Base-by-base conservation (phyloP, 805 yeast species). In the Barnettozyma sucrosica region DNA sequence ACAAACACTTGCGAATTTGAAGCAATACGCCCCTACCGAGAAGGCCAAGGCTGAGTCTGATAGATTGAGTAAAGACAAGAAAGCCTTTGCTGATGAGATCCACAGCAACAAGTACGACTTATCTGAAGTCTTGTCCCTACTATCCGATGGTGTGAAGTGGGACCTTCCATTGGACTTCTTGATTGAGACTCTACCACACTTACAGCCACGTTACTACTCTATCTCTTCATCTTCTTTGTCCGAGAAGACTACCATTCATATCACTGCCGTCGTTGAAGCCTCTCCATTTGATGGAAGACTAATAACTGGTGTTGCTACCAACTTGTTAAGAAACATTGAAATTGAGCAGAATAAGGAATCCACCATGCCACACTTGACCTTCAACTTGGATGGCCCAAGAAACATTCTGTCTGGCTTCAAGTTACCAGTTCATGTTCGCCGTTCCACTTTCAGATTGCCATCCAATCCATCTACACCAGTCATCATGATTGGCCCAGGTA, bases 401-500 rank as follows among this genome's bases (percentile, higher is more conserved):
- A 67, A 70, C n/a, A 56, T 64, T 41, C 66, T 61, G 34, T 58
- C 62, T 4, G 50, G 65, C 43, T 77, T 53, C 63, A 85, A 83
- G 60, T 72, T 89, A 46, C 97, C 97, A 5, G 83, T 93, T 37
- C 97, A 90, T 64, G 85, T 93, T 41, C 87, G 98, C 69, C 89
- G 93, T 68, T 90, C 98, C 7, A 85, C 92, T 48, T 93, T 92
- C 75, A 90, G 89, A 72, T 75, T 93, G 54, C 99, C 99, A 19
- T 75, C 89, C 7, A 87, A 88, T 62, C 84, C 95, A 28, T 67
- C 77, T 3, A 80, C 83, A 28, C 97, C 98, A 16, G 76, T 92
- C 20, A 89, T 92, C 58, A 79, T 90, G 85, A 77, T 92, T 61
- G 99, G 99, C 25, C 98, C 99, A 41, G 99, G 99, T 55, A 93